phyloP scores from a whole-genome alignment of 805 yeast species.

The Diddensiella transvaalensis region DNA sequence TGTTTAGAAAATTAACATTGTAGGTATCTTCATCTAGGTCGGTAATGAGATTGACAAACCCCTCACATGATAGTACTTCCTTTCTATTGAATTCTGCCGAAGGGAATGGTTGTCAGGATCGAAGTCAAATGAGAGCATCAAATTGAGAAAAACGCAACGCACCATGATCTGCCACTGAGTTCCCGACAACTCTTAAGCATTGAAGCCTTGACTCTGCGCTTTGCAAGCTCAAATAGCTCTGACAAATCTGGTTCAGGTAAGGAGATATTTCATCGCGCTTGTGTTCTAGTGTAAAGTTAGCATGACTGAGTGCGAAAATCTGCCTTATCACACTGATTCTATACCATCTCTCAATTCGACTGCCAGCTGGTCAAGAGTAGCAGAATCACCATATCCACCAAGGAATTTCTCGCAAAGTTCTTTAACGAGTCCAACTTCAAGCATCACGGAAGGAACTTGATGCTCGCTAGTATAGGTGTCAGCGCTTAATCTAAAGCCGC shows the following conservation, averaged over 20 bases:
- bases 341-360: not conserved
- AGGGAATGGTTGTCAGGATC: no score
- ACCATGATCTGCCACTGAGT: conserved; percentile 20
- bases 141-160: not conserved
- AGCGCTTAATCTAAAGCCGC: no score
- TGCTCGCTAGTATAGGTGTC: no score
- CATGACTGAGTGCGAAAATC: not conserved
- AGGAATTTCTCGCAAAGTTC: not conserved
- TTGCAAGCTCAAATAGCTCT: not conserved
- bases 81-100: no score
- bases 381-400: not conserved
- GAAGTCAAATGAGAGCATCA: not conserved
- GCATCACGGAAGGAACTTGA: no score
- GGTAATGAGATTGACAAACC: not conserved
- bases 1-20: not conserved
- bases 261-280: not conserved
- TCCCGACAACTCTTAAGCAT: conserved; percentile 12
- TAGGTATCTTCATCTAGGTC: not conserved
- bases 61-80: no score
- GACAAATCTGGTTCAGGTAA: not conserved
- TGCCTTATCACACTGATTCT: not conserved
- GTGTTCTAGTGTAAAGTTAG: not conserved
- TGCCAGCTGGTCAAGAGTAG: not conserved
- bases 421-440: no score
- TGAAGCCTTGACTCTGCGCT: not conserved